Percentiles rank a stretch among this genome's conserved stretches.
phyloP scores from a whole-genome alignment of 768 basidiomycete species.

The Kwoniella pini region DNA sequence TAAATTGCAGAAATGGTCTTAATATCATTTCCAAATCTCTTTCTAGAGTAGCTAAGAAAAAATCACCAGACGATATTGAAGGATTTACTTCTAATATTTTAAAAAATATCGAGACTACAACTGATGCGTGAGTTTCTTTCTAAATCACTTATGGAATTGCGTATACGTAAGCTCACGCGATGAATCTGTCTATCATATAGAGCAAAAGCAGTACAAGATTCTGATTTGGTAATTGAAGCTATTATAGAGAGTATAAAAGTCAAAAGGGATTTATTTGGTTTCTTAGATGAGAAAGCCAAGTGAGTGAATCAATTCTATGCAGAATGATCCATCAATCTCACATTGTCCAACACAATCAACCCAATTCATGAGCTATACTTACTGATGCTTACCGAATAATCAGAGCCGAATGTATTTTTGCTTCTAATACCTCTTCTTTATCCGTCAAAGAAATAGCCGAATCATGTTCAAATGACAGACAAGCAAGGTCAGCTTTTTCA shows the following conservation, averaged over 20 bases:
- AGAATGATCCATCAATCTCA: no score
- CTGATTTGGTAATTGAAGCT: slow-evolving; percentile 58
- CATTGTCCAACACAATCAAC: no score
- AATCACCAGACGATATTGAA: slow-evolving; percentile 46
- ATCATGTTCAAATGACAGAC: slow-evolving; percentile 43
- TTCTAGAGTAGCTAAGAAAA: slow-evolving; percentile 54
- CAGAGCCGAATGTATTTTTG: slow-evolving; percentile 53
- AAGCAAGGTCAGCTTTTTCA: slow-evolving; percentile 39
- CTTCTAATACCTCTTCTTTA: slow-evolving; percentile 57
- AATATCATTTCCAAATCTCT: slow-evolving; percentile 57
- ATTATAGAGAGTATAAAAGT: slow-evolving; percentile 58
- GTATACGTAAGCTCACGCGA: no score
- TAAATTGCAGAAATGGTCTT: slow-evolving; percentile 50
- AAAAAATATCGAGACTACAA: slow-evolving; percentile 53
- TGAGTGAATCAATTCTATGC: slow-evolving; percentile 24
- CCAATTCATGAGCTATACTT: no score
- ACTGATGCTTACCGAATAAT: background rate
- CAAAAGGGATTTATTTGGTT: slow-evolving; percentile 56
- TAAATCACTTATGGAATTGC: no score
- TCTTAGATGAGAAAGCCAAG: slow-evolving; percentile 55
- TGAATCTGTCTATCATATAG: slow-evolving; percentile 8
- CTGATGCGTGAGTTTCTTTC: slow-evolving; percentile 51
- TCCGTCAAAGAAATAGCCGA: slow-evolving; percentile 56
- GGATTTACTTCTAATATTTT: slow-evolving; percentile 48
- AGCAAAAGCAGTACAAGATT: slow-evolving; percentile 47